Base-by-base conservation (phyloP, 1,284 basidiomycete species). In the Pseudozyma thailandica region DNA sequence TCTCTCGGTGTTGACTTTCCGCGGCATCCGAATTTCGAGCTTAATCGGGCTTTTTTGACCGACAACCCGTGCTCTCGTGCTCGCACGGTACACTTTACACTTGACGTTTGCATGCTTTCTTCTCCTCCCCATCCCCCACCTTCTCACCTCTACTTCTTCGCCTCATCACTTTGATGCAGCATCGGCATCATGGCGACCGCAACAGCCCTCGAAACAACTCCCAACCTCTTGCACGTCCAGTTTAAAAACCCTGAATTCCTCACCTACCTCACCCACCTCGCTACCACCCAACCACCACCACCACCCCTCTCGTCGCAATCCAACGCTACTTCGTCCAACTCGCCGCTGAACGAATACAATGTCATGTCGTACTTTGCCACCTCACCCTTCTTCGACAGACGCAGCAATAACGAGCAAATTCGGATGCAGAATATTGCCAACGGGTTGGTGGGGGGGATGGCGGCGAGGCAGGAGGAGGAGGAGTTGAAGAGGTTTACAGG, bases 341-440 rank as follows among this genome's bases (percentile, higher is more conserved):
- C 65, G 20, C 70, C 74, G 1, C 51, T 80, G 4, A 73, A 62
- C 50, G 72, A 68, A 38, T 53, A 60, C 51, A 80, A 78, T 35
- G 71, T 75, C 4, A 73, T 80, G 58, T 60, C 77, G 8, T 81
- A 81, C 53, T 81, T 81, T 46, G 72, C 73, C 31, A 75, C 64
- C 25, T 79, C 77, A 16, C 77, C 77, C 16, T 81, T 81, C 57
- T 81, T 75, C 57, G 79, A 80, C 28, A 59, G 72, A 15, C 56
- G 71, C 23, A 74, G 73, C 61, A 80, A 77, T 47, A 81, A 81
- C 38, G 77, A 81, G 62, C 72, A 79, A 63, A 78, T 81, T 28
- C 75, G 79, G 10, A 81, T 81, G 79, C 79, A 81, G 47, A 80
- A 78, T 48, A 70, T 77, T 20, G 76, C 74, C 43, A 71, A 60